phyloP scores from a whole-genome alignment of 768 basidiomycete genomes.

The Mycena filopes region DNA sequence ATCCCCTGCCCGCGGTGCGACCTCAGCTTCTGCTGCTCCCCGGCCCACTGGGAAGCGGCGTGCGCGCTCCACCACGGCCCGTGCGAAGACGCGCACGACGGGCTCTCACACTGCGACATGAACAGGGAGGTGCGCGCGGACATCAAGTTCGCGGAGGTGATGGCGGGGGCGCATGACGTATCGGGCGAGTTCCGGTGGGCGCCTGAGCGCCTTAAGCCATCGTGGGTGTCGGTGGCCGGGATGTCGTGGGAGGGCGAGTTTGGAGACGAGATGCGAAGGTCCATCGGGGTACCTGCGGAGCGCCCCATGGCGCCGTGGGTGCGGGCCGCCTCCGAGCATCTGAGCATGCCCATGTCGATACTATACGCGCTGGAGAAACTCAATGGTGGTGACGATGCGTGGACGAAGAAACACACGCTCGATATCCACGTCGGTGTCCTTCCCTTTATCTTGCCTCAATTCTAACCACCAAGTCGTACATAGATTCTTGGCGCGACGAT shows the following conservation, averaged over 20 bases:
- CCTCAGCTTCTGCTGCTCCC: constrained; percentile 7
- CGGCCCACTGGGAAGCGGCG: constrained; percentile 12
- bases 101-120: neutral
- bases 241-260: neutral
- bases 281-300: neutral
- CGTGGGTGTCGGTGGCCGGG: neutral
- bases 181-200: neutral
- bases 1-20: neutral
- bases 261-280: neutral
- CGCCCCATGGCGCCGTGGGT: neutral
- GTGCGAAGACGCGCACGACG: neutral
- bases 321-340: neutral
- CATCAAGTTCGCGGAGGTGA: neutral
- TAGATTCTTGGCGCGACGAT: too few species aligned
- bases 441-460: neutral
- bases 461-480: neutral
- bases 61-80: neutral
- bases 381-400: too few species aligned
- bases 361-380: too few species aligned
- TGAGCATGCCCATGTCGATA: too few species aligned
- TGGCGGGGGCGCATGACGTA: neutral
- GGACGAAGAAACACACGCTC: neutral
- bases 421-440: neutral
- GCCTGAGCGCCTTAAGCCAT: neutral
- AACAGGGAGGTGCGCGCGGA: neutral